Conservation (phyloP, 257 asterid genomes). For the Scutellaria baicalensis region DNA sequence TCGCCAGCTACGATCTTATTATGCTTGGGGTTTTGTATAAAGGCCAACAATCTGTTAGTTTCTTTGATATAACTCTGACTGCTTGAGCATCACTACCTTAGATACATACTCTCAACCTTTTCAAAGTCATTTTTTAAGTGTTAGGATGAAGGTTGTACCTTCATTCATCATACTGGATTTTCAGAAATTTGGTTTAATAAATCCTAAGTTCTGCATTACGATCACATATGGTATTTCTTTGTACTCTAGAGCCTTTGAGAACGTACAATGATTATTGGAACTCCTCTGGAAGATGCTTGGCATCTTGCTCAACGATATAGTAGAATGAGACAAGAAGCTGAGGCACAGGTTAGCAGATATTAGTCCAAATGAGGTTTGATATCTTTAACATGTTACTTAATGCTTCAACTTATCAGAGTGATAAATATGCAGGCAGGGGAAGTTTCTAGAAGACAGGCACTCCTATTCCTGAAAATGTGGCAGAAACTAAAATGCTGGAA, state of each 20-base stretch:
- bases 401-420: conserved; percentile 2
- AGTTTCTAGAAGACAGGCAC: conserved; percentile 90
- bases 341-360: conserved; percentile 61
- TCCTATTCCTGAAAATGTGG: conserved; percentile 87
- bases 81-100: not conserved
- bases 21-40: not conserved
- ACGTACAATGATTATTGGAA: conserved; percentile 70
- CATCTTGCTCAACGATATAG: conserved; percentile 98
- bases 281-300: conserved; percentile 98
- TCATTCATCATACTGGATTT: not conserved
- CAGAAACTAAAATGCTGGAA: conserved; percentile 92
- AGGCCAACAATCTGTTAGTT: not conserved
- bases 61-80: not conserved
- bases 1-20: not conserved
- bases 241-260: conserved; percentile 74
- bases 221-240: not conserved
- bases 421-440: conserved; percentile 64
- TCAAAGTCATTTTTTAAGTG: not conserved
- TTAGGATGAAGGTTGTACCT: not conserved
- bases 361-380: not conserved
- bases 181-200: not conserved
- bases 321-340: conserved; percentile 97
- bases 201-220: not conserved
- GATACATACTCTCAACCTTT: not conserved
- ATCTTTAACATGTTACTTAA: conserved; percentile 6